Evolutionary conservation across 2,329 filamentous ascomycete genomes (phyloP), one percentile per base, ranked within the genome.

Genomic region (Penicillium griseofulvum): DNA sequence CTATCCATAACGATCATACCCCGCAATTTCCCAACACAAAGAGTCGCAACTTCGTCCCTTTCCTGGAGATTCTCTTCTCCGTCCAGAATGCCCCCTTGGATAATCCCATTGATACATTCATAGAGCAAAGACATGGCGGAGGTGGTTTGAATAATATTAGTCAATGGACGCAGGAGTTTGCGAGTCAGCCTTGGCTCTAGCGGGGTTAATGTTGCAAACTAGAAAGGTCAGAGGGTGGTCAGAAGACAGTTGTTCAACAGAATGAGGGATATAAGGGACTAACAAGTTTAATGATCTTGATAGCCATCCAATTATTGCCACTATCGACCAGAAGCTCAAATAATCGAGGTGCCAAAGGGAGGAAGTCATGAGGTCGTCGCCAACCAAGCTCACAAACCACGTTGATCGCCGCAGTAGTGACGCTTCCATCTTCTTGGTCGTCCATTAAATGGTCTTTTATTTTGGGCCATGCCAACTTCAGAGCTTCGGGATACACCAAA

Each of bases 251-350:
- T 10, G 14, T 16, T 14, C 17, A 28, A 45, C 4, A 7, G 5
- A 9, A 4, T 16, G 19, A n/a, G 42, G 5, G 28, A 4, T 2
- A 33, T 22, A 8, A 17, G 9, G 19, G 36, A 77, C 84, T 63
- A 73, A 93, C 90, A 60, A 99, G 82, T 76, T 99, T 99, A 72
- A 99, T 97, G 59, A 99, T 85, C 73, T 99, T 99, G 71, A 99
- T 99, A 56, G 92, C 92, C 93, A 99, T 97, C 94, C 94, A 99
- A 74, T 99, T 99, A 74, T 99, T 97, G 36, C 89, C 89, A 53
- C 91, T 88, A 57, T 95, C 89, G 12, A 97, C 92, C 26, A 99
- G 79, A 17, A 99, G 81, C 69, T 97, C 92, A 67, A 97, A 99
- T 26, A 99, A 76, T 55, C 94, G 83, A 9, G 94, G 94, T 0